Evolutionary conservation across 192 early-diverging fungal genomes (phyloP).

Genomic region (Kappamyces sp.): DNA sequence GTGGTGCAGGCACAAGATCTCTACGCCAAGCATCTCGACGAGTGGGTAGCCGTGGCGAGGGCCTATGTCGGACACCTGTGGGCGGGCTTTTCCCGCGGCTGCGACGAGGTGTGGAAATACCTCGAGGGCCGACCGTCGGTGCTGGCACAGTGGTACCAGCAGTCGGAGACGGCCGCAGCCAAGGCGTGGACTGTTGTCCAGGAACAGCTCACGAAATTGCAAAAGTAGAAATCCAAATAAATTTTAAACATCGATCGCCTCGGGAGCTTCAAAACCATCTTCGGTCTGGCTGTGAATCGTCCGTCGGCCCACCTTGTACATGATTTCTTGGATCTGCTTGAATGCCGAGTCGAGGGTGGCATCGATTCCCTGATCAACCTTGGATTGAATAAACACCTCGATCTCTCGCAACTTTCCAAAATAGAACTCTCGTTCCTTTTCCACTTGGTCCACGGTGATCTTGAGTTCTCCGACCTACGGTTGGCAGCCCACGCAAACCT

Average conservation of each 20-base stretch:
- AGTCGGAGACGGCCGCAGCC: not conserved
- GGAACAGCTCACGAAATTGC: slow-evolving; percentile 2
- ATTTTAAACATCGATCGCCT: slow-evolving; percentile 10
- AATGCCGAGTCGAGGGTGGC: slow-evolving; percentile 36
- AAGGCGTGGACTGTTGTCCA: not conserved
- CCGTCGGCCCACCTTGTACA: slow-evolving; percentile 82
- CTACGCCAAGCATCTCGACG: too few species aligned
- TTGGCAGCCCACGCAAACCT: not conserved
- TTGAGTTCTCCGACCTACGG: slow-evolving; percentile 76
- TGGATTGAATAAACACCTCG: slow-evolving; percentile 83
- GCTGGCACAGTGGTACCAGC: too few species aligned
- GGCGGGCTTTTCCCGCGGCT: too few species aligned
- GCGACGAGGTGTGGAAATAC: slow-evolving; percentile 1
- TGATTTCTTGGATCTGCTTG: slow-evolving; percentile 76
- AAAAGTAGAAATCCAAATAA: too few species aligned
- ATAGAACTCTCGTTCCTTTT: slow-evolving; percentile 98
- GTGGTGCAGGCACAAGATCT: too few species aligned
- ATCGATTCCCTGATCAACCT: slow-evolving; percentile 49
- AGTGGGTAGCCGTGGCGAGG: too few species aligned
- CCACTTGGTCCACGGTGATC: slow-evolving; percentile 80
- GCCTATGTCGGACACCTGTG: too few species aligned
- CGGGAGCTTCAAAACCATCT: slow-evolving; percentile 80
- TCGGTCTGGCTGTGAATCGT: slow-evolving; percentile 37
- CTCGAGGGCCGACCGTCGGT: not conserved
- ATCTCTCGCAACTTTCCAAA: slow-evolving; percentile 91